Evolutionary conservation across 75 land plant species (phyloP).

Genomic region (Picea glauca): DNA sequence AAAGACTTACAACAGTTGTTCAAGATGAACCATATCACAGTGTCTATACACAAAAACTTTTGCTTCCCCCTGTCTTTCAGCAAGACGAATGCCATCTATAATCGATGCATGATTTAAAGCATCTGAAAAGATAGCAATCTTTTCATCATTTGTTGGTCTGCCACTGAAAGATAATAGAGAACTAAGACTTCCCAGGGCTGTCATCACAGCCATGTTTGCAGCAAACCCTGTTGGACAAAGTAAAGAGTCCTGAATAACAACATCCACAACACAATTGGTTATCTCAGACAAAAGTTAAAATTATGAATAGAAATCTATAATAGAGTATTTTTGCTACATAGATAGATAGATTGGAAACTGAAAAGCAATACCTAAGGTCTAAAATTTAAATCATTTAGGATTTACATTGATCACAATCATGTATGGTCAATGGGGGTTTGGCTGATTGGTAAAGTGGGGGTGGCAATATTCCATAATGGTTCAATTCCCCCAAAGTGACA

Average conservation of each 20-base stretch:
- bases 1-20: slow-evolving; percentile 63
- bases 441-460: too few species aligned
- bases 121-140: slow-evolving; percentile 91
- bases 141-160: slow-evolving; percentile 37
- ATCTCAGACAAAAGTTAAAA: background rate
- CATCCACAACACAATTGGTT: slow-evolving; percentile 8
- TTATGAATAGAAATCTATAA: too few species aligned
- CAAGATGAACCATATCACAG: slow-evolving; percentile 77
- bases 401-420: too few species aligned
- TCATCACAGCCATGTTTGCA: slow-evolving; percentile 90
- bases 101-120: slow-evolving; percentile 96
- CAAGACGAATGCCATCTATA: slow-evolving; percentile 92
- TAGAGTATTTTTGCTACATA: too few species aligned
- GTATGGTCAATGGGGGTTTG: too few species aligned
- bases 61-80: slow-evolving; percentile 54
- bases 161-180: slow-evolving; percentile 30
- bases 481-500: too few species aligned
- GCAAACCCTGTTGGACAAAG: slow-evolving; percentile 97
- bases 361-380: too few species aligned
- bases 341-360: too few species aligned
- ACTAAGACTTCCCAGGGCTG: slow-evolving; percentile 63
- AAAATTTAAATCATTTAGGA: too few species aligned
- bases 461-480: too few species aligned
- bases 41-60: slow-evolving; percentile 78
- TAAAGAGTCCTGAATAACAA: slow-evolving; percentile 83